Percentiles rank a stretch among this genome's conserved stretches.
phyloP scores from a whole-genome alignment of 2,329 filamentous ascomycete species.

The Neopestalotiopsis sp. region DNA sequence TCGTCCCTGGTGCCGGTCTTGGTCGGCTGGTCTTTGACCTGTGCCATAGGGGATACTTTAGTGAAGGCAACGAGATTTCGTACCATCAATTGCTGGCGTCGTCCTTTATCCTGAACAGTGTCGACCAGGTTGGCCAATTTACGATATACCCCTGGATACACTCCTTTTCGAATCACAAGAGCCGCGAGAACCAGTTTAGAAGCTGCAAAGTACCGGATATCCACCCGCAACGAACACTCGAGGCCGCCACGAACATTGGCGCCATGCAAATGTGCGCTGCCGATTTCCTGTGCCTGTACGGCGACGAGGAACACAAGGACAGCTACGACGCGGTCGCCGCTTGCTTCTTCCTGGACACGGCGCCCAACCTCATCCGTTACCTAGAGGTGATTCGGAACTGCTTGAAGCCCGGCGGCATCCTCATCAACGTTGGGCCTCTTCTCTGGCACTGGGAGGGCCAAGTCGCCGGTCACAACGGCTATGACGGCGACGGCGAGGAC shows the following conservation, averaged over 20 bases:
- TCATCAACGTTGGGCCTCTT: slow-evolving; percentile 89
- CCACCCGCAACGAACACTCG: slow-evolving; percentile 66
- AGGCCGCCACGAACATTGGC: slow-evolving; percentile 47
- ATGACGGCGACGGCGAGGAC: slow-evolving; percentile 55
- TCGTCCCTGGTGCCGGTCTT: slow-evolving; percentile 89
- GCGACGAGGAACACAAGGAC: slow-evolving; percentile 61
- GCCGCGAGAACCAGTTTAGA: slow-evolving; percentile 75
- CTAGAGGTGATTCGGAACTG: slow-evolving; percentile 83
- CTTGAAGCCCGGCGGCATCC: slow-evolving; percentile 76
- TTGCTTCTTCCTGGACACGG: slow-evolving; percentile 97
- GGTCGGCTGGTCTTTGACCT: slow-evolving; percentile 90
- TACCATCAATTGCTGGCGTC: slow-evolving; percentile 95
- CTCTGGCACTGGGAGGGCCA: slow-evolving; percentile 95
- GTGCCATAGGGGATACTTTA: slow-evolving; percentile 71
- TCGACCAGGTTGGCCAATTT: slow-evolving; percentile 64
- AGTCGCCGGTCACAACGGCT: slow-evolving; percentile 61
- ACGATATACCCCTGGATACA: slow-evolving; percentile 85
- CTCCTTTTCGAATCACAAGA: slow-evolving; percentile 84
- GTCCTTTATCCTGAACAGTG: slow-evolving; percentile 75
- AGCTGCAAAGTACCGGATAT: slow-evolving; percentile 80
- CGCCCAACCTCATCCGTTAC: slow-evolving; percentile 90
- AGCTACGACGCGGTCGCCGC: slow-evolving; percentile 83
- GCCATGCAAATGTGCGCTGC: slow-evolving; percentile 92
- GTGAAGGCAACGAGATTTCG: slow-evolving; percentile 94
- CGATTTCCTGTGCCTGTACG: slow-evolving; percentile 90